Base-by-base conservation (phyloP, 2,329 filamentous ascomycete species). In the Shiraia bambusicola region DNA sequence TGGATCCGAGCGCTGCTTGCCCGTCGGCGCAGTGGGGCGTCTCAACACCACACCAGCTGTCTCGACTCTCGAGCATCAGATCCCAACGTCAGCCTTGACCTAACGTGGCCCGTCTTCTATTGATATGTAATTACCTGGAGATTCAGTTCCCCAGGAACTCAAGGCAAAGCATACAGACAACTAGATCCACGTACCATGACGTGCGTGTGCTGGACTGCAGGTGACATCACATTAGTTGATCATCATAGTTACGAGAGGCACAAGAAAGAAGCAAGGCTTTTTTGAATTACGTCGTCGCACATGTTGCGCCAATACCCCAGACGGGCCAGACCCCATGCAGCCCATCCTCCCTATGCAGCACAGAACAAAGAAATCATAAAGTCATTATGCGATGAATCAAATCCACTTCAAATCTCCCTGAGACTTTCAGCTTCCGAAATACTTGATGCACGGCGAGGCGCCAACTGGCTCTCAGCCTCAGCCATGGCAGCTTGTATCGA, bases 401-500 rank as follows among this genome's bases (percentile, higher is more conserved):
- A 24, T 17, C 25, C 41, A 28, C 13, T 38, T 17, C 28, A 66
- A 34, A 64, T 57, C 26, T 54, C 40, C 38, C 65, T 58, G 28
- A 62, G 47, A 37, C 58, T 60, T 50, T 67, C 63, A 14, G 65
- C 64, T 47, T 68, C 65, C 16, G 63, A 66, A 31, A 66, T 44
- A 48, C 47, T 58, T 42, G 63, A 67, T n/a, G 56, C 54, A 22
- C 63, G 58, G 32, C 62, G 62, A 35, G 65, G 65, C 28, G 58
- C 61, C 24, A 69, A 56, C 42, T 69, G 58, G 37, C 47, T 51
- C 44, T 69, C 66, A 28, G 65, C 63, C 47, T 69, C 66, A 32
- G 57, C 62, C 46, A 68, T 45, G 26, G 66, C 66, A 34, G 66
- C 66, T 45, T 68, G 59, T 40, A 67, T 58, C 40, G 60, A 66